Evolutionary conservation across 352 stramenopile species (phyloP), one percentile per base, ranked within the genome.

Genomic region (Aphanomyces astaci): DNA sequence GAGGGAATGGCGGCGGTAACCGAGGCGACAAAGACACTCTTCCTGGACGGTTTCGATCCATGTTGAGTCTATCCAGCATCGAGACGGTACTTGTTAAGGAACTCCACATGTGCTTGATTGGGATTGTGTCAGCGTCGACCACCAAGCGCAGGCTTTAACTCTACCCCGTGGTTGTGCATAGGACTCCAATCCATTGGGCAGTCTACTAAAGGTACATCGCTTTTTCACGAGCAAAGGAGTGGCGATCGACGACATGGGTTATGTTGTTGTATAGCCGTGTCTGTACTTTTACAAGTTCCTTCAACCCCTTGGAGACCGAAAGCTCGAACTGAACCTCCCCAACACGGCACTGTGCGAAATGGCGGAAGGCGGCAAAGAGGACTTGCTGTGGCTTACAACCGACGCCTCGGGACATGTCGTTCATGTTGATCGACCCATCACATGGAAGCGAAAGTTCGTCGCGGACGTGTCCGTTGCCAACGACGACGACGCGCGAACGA

Each of bases 241-340:
- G n/a, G n/a, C n/a, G 25, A 17, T 65, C 27, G 24, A 24, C 25
- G 22, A 25, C 31, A 4, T 22, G 51, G 4, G 19, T 32, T 59
- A 4, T 28, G 19, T 56, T 66, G 28, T 40, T 22, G 13, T 24
- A 7, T 51, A 88, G 80, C 81, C 84, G 10, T 70, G 86, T 9
- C 63, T 93, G 24, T 83, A 82, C 71, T 93, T 93, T 64, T 93
- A 88, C 78, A 93, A 93, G 74, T 91, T 87, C 56, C 63, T 93
- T 4, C 84, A 93, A 63, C 84, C 84, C 9, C 75, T 88, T n/a
- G 74, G 74, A 22, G 69, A 64, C 17, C 75, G 74, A 13, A 79
- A 80, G 28, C 71, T 93, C 27, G 72, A 77, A 27, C 64, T 89
- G 4, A 83, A 87, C 45, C 46, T 92, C 19, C 82, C 84, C 11